Evolutionary conservation across 768 basidiomycete species (phyloP).

Genomic region (Pluteus cervinus): DNA sequence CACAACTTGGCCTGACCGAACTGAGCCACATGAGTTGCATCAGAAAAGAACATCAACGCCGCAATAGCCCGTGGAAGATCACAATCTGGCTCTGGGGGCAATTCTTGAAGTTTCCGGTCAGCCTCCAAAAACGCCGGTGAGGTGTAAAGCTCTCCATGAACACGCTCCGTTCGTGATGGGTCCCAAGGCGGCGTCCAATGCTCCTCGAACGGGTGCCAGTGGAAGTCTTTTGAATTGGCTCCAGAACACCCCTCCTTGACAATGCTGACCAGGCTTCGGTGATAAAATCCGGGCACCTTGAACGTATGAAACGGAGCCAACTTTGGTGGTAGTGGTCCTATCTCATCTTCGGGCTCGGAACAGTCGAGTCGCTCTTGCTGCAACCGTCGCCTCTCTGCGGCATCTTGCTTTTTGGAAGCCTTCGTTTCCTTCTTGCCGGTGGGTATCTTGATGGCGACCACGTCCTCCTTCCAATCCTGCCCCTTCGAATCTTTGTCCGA

Average conservation of each 20-base stretch:
- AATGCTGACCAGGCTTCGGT: constrained; percentile 14
- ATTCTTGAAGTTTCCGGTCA: constrained; percentile 5
- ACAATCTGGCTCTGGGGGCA: too few species aligned
- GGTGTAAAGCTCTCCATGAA: constrained; percentile 16
- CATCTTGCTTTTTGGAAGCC: constrained; percentile 6
- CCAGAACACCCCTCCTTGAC: constrained; percentile 12
- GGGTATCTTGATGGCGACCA: constrained; percentile 16
- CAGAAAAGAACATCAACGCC: constrained; percentile 7
- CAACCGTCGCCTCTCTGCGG: constrained; percentile 6
- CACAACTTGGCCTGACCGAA: constrained; percentile 10
- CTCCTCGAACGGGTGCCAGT: constrained; percentile 20
- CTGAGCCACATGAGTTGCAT: constrained; percentile 8
- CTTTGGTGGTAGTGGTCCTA: too few species aligned
- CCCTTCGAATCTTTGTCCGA: constrained; percentile 10
- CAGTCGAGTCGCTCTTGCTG: constrained; percentile 9
- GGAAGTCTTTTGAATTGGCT: constrained; percentile 13
- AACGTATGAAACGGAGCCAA: constrained; percentile 8
- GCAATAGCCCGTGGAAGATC: constrained; percentile 8
- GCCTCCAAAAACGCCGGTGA: constrained; percentile 10
- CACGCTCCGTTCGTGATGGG: constrained; percentile 7
- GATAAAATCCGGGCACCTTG: constrained; percentile 12
- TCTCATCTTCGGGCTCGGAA: constrained; percentile 5
- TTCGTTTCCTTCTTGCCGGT: constrained; percentile 15
- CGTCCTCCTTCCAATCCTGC: constrained; percentile 16
- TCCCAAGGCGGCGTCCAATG: constrained; percentile 16